Base-by-base conservation (phyloP, 179 eudicot species). In the Silene coronaria region DNA sequence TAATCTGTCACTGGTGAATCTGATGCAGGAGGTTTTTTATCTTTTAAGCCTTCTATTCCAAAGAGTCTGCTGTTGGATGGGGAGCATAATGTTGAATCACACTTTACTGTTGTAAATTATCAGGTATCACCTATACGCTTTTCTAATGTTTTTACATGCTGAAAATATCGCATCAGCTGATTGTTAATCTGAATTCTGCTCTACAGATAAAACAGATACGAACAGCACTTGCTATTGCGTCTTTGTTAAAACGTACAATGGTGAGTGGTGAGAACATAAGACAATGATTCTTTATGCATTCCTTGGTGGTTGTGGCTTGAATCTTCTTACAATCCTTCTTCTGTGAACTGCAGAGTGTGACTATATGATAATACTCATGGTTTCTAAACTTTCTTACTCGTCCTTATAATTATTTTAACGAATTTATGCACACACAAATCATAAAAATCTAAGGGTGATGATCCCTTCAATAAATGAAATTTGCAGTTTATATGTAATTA, bases 191-290 rank as follows among this genome's bases (percentile, higher is more conserved):
- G 6, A 51, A 80, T 72, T 70, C 59, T 76, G 72, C 34, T 79
- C 67, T 75, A 73, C 93, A 92, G 99, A 84, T 89, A 28, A 92
- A 95, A 82, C 99, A 92, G 86, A 95, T 95, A 84, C 87, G 97
- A 76, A 91, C 93, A 67, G 99, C 97, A 75, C 97, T 95, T 79
- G 97, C 99, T 74, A 84, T 95, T 76, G 91, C 97, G 60, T 87
- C 92, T 67, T 74, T 95, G 80, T 80, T 92, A 82, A 86, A 84
- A 26, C 99, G 97, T 76, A 89, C 93, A 23, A 83, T 95, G 99
- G 99, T 95, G 85, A 90, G 93, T 38, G 11, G 45, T 38, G 38
- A 64, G 55, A 51, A 60, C 55, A 27, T 13, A 24, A 70, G 46
- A 16, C 27, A 30, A 67, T 70, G 59, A 46, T 45, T 51, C 58